phyloP scores from a whole-genome alignment of 139 green algal genomes.

The Chlamydomonas eustigma region DNA sequence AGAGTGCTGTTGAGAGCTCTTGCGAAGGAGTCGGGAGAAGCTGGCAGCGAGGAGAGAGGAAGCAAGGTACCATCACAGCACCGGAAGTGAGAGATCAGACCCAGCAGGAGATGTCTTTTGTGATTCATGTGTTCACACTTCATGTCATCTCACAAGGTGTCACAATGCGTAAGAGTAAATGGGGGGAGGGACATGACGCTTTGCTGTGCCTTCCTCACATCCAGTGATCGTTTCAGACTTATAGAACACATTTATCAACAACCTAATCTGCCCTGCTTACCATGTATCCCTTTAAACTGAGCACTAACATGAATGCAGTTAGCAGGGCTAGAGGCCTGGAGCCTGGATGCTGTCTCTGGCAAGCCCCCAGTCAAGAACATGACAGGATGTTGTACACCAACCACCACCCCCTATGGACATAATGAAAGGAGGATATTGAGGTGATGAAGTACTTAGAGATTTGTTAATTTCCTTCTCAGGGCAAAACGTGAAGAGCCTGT shows the following conservation, averaged over 20 bases:
- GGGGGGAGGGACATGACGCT: neutral
- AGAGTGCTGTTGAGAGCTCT: neutral
- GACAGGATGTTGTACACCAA: conserved; percentile 12
- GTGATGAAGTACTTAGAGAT: neutral
- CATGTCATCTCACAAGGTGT: neutral
- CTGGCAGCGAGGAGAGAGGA: neutral
- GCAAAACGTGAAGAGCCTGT: neutral
- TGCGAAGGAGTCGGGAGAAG: neutral
- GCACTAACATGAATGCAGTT: conserved; percentile 10
- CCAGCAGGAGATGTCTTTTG: neutral
- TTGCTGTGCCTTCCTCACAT: neutral
- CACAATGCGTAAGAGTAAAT: neutral
- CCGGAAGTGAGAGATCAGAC: neutral
- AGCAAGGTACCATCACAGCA: neutral
- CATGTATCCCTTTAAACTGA: neutral
- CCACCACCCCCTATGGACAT: conserved; percentile 8
- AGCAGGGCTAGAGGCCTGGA: neutral
- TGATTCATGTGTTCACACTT: neutral
- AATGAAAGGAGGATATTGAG: neutral
- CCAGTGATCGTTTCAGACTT: neutral
- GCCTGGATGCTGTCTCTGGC: neutral
- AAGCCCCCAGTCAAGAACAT: conserved; percentile 10
- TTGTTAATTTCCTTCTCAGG: neutral
- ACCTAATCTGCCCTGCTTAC: neutral
- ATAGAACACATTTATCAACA: neutral